Base-by-base conservation (phyloP, 805 yeast genomes). In the Lachancea sp. region DNA sequence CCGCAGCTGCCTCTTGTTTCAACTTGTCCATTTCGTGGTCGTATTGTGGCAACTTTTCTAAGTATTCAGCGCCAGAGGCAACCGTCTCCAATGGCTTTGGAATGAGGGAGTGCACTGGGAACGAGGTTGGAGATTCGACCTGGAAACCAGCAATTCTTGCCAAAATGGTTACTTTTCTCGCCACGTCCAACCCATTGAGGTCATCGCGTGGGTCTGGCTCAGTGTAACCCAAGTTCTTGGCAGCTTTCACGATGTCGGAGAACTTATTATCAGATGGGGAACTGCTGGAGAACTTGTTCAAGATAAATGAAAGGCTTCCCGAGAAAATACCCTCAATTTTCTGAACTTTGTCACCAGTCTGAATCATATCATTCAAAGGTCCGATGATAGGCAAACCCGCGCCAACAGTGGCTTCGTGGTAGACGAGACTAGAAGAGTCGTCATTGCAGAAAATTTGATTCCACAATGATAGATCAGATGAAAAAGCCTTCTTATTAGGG, bases 141-240 rank as follows among this genome's bases (percentile, higher is more conserved):
- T 77, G 69, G 40, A 83, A 74, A 2, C 98, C 98, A 12, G 96
- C 74, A 40, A 92, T 75, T 72, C 99, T 83, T 34, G 96, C 95
- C 48, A 92, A 75, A 50, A 92, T 92, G 19, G 98, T 88, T 22
- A 92, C 96, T 66, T 92, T 92, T 75, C 99, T 83, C 32, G 99
- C 99, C 46, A 92, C 96, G 60, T 92, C 99, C 61, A 92, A 74
- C 40, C 99, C 99, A 64, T 90, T 92, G 65, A 92, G 77, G 62
- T 92, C 99, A 64, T 92, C 99, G 68, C 99, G 82, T 65, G 99
- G 98, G 64, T 92, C 99, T 36, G 99, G 99, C 68, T 92, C 98
- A 30, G 97, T 90, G 75, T 87, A 92, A 38, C 99, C 99, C 50
- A 87, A 71, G 38, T 79, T 67, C 68, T 90, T 90, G 39, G 99